phyloP scores from a whole-genome alignment of 1,139 yeast genomes.

The Starmera stellimalicola region DNA sequence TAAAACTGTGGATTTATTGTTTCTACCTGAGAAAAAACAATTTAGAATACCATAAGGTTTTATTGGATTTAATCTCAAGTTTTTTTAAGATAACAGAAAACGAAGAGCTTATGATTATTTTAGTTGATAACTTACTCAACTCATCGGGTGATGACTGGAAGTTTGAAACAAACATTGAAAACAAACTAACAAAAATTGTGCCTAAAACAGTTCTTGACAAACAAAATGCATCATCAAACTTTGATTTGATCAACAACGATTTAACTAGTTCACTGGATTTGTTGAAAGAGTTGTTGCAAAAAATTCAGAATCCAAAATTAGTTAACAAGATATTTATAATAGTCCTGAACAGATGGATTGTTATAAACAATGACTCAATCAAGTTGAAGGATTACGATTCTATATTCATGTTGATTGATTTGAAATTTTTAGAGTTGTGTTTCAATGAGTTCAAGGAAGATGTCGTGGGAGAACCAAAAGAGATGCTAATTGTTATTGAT shows the following conservation, averaged over 20 bases:
- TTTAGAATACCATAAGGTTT: constrained; percentile 28
- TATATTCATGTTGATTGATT: constrained; percentile 45
- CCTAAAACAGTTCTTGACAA: constrained; percentile 12
- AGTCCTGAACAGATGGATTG: constrained; percentile 54
- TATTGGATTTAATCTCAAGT: constrained; percentile 38
- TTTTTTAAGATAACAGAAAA: constrained; percentile 35
- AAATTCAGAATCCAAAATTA: constrained; percentile 36
- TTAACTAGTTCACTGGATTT: constrained; percentile 44
- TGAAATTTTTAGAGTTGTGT: constrained; percentile 55
- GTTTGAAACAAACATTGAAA: constrained; percentile 31
- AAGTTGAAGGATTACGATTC: constrained; percentile 26
- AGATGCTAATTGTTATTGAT: constrained; percentile 46
- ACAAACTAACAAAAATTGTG: constrained; percentile 45
- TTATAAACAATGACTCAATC: constrained; percentile 14
- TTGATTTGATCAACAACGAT: constrained; percentile 17
- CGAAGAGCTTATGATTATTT: constrained; percentile 26
- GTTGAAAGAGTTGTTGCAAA: constrained; percentile 38
- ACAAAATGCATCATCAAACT: not conserved
- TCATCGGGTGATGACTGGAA: constrained; percentile 38
- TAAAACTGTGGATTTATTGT: constrained; percentile 55
- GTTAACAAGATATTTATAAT: constrained; percentile 41
- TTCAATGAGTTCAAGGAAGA: constrained; percentile 52
- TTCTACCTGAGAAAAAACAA: constrained; percentile 36
- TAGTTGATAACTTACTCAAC: constrained; percentile 36
- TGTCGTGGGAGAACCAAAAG: constrained; percentile 53